These are phyloP conservation scores for Coelastrella sp. DNA, from an alignment of 139 green algal genomes.

Conservation along the genomic window DNA sequence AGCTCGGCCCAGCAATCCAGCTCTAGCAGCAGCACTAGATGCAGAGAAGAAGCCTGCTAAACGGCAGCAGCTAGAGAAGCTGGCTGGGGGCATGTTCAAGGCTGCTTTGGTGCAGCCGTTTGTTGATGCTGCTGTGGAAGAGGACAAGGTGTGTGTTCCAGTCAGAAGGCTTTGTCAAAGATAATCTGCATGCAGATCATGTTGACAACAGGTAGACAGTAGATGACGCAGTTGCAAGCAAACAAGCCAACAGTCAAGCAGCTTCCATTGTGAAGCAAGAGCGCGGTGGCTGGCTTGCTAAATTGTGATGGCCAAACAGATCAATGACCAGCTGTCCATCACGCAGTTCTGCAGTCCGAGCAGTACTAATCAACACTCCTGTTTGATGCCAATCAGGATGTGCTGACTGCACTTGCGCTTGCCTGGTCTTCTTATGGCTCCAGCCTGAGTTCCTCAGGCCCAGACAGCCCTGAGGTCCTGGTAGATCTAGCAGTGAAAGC, in stretches of 20 bases:
- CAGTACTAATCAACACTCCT: background rate
- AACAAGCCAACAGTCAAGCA: no score
- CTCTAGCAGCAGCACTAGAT: slow-evolving; percentile 45
- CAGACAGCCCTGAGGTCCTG: slow-evolving; percentile 54
- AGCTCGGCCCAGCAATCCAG: background rate
- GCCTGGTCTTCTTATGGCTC: slow-evolving; percentile 17
- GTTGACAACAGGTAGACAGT: background rate
- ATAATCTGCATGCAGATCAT: no score
- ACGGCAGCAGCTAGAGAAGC: slow-evolving; percentile 65
- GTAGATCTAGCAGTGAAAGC: slow-evolving; percentile 68
- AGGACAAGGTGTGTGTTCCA: slow-evolving; percentile 5
- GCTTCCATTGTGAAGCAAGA: no score
- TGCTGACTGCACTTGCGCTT: slow-evolving; percentile 1
- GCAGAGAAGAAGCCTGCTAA: slow-evolving; percentile 68
- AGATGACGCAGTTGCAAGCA: no score
- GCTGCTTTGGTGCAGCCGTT: slow-evolving; percentile 75
- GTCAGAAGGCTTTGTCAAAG: no score
- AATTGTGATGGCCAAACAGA: no score
- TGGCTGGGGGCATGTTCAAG: slow-evolving; percentile 43
- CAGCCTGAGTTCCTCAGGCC: background rate
- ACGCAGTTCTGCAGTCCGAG: no score
- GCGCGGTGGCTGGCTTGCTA: no score
- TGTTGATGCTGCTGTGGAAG: slow-evolving; percentile 62
- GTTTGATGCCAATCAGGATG: background rate
- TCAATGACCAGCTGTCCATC: background rate